phyloP scores from a whole-genome alignment of 805 yeast species.

The Saccharomycopsis fibuligera region DNA sequence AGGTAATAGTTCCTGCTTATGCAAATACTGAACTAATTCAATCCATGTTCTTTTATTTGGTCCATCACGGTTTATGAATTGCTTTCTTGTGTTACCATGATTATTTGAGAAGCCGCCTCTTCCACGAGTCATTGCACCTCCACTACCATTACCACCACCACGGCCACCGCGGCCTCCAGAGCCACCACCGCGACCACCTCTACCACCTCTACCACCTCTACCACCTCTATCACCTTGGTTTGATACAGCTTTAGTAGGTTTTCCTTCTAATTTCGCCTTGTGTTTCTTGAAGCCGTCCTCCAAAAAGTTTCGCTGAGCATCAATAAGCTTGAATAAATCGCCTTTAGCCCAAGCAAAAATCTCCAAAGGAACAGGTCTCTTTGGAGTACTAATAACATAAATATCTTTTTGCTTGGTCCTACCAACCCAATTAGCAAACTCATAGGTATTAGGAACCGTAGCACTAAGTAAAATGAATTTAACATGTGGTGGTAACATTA shows the following conservation, averaged over 20 bases:
- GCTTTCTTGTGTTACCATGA: conserved; percentile 29
- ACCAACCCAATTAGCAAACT: conserved; percentile 98
- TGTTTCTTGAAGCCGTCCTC: conserved; percentile 60
- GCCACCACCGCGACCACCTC: conserved; percentile 33
- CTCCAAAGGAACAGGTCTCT: conserved; percentile 94
- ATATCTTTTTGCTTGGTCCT: conserved; percentile 94
- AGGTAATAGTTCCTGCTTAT: conserved; percentile 68
- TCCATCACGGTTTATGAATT: conserved; percentile 43
- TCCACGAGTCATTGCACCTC: conserved; percentile 28
- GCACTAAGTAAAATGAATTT: conserved; percentile 89
- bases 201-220: conserved; percentile 27
- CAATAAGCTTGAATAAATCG: conserved; percentile 65
- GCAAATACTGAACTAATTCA: conserved; percentile 62
- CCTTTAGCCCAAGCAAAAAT: conserved; percentile 80
- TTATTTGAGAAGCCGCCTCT: conserved; percentile 9
- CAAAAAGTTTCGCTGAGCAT: conserved; percentile 62
- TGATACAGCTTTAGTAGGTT: conserved; percentile 33
- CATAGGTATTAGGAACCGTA: conserved; percentile 97
- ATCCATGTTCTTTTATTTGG: conserved; percentile 80
- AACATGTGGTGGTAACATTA: conserved; percentile 95
- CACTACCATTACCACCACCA: conserved; percentile 24
- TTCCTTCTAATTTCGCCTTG: conserved; percentile 41
- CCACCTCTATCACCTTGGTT: conserved; percentile 36
- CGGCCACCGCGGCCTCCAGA: conserved; percentile 29
- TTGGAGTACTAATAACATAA: conserved; percentile 91